Base-by-base conservation (phyloP, 768 basidiomycete species). In the Boletus rufocinnamomeus region DNA sequence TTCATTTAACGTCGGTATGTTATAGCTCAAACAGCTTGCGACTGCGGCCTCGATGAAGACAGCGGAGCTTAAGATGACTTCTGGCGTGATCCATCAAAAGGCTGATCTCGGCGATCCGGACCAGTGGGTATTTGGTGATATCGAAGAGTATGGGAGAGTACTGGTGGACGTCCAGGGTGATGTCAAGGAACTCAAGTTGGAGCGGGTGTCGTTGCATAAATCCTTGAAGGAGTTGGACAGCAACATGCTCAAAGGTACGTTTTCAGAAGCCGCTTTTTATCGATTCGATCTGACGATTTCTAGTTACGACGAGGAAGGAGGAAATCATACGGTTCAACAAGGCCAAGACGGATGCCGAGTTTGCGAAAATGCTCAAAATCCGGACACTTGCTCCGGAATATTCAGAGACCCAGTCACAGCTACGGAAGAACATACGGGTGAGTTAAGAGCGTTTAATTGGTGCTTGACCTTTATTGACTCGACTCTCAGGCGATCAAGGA, bases 371-470 rank as follows among this genome's bases (percentile, higher is more conserved):
- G 78, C 74, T 92, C 53, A 86, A 84, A 66, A 77, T 84, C 3
- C 80, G 89, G 48, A 86, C 88, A n/a, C 74, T 95, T n/a, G 89
- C 89, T 14, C 93, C 96, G 0, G 93, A 98, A 66, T 88, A 94
- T 67, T 78, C 86, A 16, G 93, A 95, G 68, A 88, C 84, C 1
- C 95, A 95, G 69, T 83, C 79, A 2, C 84, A 87, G 54, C 75
- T 98, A 28, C 81, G 93, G 34, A 83, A 86, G 63, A 79, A 80
- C 60, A 84, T 91, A 38, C 77, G 88, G 69, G 94, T 93, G 63
- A 44, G 84, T 74, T 41, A 21, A 30, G 16, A 53, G 17, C 19
- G 34, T 47, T 51, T 16, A 41, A 52, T 40, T 51, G 17, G n/a
- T 27, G 21, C 34, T 49, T 38, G 28, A 27, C 38, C 60, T 30